Evolutionary conservation across 139 green algal species (phyloP).

Genomic region (Pleodorina starrii): DNA sequence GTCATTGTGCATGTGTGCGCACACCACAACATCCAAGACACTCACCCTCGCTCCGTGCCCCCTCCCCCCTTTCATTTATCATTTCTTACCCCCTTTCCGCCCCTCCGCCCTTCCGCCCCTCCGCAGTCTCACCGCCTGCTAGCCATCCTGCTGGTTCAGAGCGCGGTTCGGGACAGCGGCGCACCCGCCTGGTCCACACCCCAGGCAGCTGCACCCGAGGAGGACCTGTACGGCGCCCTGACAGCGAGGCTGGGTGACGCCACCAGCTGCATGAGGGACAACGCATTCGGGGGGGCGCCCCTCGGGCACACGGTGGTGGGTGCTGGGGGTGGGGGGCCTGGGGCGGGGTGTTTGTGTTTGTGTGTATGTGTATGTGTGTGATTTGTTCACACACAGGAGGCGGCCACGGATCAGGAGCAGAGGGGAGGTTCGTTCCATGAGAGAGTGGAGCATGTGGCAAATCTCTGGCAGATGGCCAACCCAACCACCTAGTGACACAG

Average conservation of each 20-base stretch:
- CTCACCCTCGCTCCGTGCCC: too few relatives aligned
- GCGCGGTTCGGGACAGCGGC: background rate
- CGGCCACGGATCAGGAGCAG: too few relatives aligned
- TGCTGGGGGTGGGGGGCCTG: background rate
- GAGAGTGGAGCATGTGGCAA: too few relatives aligned
- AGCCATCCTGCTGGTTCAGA: conserved; percentile 38
- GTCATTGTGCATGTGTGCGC: too few relatives aligned
- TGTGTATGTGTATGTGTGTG: background rate
- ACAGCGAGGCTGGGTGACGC: conserved; percentile 40
- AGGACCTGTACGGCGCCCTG: conserved; percentile 39
- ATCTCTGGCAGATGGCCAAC: too few relatives aligned
- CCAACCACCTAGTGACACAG: too few relatives aligned
- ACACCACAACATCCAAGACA: too few relatives aligned
- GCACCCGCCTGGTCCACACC: background rate
- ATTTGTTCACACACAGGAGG: background rate
- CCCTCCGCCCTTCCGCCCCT: background rate
- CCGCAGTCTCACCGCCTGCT: conserved; percentile 39
- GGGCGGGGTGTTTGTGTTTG: background rate
- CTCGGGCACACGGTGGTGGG: conserved; percentile 43
- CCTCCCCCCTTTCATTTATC: too few relatives aligned
- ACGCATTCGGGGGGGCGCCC: conserved; percentile 21
- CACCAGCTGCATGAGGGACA: conserved; percentile 29
- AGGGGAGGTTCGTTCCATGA: too few relatives aligned
- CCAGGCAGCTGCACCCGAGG: background rate
- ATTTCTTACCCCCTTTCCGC: too few relatives aligned